A percentile compares a stretch with the other conserved stretches of the same genome.
phyloP scores from a whole-genome alignment of 768 basidiomycete genomes.

The Termitomyces sp. region DNA sequence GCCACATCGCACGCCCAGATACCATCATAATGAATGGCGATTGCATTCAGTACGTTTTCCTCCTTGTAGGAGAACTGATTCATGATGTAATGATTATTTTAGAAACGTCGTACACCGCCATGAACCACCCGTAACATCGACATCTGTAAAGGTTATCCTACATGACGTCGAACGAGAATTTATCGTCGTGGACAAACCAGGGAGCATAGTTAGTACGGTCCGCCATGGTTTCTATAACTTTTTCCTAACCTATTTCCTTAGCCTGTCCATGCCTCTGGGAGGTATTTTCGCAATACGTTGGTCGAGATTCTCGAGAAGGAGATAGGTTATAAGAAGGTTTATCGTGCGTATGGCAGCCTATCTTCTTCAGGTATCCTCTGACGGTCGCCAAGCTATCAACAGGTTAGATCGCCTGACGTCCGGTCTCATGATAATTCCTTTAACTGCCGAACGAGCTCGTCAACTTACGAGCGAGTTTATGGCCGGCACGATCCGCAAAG shows the following conservation, averaged over 20 bases:
- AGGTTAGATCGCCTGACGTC: constrained; percentile 92
- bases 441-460: constrained; percentile 66
- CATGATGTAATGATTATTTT: not conserved
- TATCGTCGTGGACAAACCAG: constrained; percentile 94
- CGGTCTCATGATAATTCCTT: constrained; percentile 90
- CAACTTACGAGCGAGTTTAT: constrained; percentile 78
- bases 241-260: constrained; percentile 23
- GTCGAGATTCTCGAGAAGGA: constrained; percentile 84
- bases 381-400: constrained; percentile 72
- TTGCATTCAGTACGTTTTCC: constrained; percentile 70
- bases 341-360: constrained; percentile 54
- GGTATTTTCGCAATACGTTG: constrained; percentile 87
- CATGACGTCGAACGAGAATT: constrained; percentile 79
- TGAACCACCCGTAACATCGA: constrained; percentile 90
- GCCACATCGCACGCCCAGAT: constrained; percentile 75
- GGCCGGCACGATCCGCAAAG: constrained; percentile 80
- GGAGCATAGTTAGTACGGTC: constrained; percentile 77
- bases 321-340: constrained; percentile 76
- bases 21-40: constrained; percentile 85
- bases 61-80: not conserved
- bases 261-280: constrained; percentile 91
- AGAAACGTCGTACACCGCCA: constrained; percentile 96
- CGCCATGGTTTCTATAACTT: constrained; percentile 3
- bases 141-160: constrained; percentile 73
- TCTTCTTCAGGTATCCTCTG: not conserved